phyloP scores from a whole-genome alignment of 1,284 basidiomycete species.

The Sporisorium sorghi region DNA sequence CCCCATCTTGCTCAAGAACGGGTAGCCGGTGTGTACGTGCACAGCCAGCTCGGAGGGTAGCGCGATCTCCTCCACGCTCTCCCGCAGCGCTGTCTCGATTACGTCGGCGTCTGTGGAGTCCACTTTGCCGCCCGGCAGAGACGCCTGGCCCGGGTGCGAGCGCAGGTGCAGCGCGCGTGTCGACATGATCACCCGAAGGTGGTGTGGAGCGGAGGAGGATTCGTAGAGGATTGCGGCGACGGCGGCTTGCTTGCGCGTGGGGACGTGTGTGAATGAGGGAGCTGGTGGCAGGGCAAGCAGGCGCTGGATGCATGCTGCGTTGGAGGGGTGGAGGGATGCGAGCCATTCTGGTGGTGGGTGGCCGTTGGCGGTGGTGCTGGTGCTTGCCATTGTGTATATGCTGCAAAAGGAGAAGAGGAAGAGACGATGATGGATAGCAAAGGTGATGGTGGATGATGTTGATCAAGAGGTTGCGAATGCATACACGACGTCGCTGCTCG shows the following conservation, averaged over 20 bases:
- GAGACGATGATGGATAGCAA: too few species aligned
- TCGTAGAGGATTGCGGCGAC: constrained; percentile 51
- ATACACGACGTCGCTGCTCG: background rate
- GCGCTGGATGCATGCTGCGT: constrained; percentile 26
- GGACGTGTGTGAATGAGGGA: constrained; percentile 29
- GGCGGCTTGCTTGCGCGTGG: constrained; percentile 45
- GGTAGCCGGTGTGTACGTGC: constrained; percentile 44
- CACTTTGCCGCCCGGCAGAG: constrained; percentile 52
- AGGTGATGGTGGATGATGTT: background rate
- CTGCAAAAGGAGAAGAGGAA: background rate
- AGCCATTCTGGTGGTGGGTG: constrained; percentile 21
- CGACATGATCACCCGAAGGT: constrained; percentile 48
- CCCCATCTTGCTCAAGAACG: constrained; percentile 51
- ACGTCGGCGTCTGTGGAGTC: constrained; percentile 31
- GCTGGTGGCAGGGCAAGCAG: constrained; percentile 20
- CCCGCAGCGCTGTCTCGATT: constrained; percentile 46
- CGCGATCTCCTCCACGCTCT: constrained; percentile 49
- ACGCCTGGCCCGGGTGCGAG: constrained; percentile 54
- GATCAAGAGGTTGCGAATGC: background rate
- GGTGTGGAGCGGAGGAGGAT: background rate
- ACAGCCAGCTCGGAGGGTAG: constrained; percentile 17
- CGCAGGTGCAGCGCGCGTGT: constrained; percentile 53
- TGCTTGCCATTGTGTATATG: background rate
- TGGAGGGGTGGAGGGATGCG: constrained; percentile 8
- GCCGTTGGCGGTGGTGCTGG: background rate